These are phyloP conservation scores for Aspergillus thermomutatus DNA, from an alignment of 2,329 filamentous ascomycete genomes.

Conservation along the genomic window DNA sequence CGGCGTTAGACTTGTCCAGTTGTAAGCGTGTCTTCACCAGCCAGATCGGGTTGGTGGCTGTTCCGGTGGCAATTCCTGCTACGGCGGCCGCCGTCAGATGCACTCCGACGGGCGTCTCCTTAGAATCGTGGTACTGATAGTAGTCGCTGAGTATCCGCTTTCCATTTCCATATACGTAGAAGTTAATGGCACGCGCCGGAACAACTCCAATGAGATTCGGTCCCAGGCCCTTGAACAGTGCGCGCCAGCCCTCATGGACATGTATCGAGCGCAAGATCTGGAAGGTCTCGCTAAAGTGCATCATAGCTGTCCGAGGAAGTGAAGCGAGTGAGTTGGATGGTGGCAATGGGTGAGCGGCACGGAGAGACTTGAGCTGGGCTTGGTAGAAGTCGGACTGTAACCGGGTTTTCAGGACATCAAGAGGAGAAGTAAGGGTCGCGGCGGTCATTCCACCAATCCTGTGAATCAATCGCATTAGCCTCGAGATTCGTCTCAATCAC, in stretches of 20 bases:
- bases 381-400: slow-evolving; percentile 95
- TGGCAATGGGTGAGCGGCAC: slow-evolving; percentile 55
- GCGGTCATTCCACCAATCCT: slow-evolving; percentile 89
- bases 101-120: slow-evolving; percentile 65
- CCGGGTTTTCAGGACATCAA: slow-evolving; percentile 90
- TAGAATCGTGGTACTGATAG: slow-evolving; percentile 41
- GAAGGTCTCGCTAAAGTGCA: slow-evolving; percentile 81
- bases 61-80: slow-evolving; percentile 82
- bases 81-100: slow-evolving; percentile 73
- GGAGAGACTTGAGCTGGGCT: slow-evolving; percentile 65
- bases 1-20: slow-evolving; percentile 79
- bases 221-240: slow-evolving; percentile 88
- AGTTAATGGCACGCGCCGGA: slow-evolving; percentile 86
- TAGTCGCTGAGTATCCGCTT: slow-evolving; percentile 76
- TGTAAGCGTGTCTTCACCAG: slow-evolving; percentile 91
- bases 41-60: slow-evolving; percentile 95
- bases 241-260: slow-evolving; percentile 75
- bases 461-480: slow-evolving; percentile 12
- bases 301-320: slow-evolving; percentile 61
- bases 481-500: background rate
- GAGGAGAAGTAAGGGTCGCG: slow-evolving; percentile 85
- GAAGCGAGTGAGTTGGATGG: slow-evolving; percentile 53
- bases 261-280: slow-evolving; percentile 82
- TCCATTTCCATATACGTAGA: slow-evolving; percentile 88
- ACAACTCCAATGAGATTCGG: slow-evolving; percentile 89